Conservation (phyloP, 768 basidiomycete species). For the Trametes elegans region DNA sequence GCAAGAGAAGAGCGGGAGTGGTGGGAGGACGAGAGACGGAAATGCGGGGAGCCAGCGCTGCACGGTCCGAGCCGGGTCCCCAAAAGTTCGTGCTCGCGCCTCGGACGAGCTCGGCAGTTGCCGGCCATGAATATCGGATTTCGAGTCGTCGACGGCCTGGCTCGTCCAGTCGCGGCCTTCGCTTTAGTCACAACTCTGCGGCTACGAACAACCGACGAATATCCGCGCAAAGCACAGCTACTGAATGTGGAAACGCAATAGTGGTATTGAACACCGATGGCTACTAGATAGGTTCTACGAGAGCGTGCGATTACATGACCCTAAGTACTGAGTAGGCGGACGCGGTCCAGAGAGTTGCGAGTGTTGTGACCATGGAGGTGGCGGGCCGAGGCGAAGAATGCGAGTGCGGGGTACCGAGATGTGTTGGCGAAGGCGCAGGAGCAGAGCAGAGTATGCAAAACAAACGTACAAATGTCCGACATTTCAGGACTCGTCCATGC, state of each 20-base stretch:
- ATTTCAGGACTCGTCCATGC: slow-evolving; percentile 35
- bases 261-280: neutral
- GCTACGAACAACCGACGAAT: neutral
- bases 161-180: slow-evolving; percentile 12
- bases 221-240: neutral
- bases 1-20: slow-evolving; percentile 9
- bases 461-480: slow-evolving; percentile 5
- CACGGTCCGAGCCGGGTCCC: neutral
- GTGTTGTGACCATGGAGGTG: neutral
- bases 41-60: neutral
- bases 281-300: slow-evolving; percentile 8
- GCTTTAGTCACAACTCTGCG: slow-evolving; percentile 1
- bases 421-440: slow-evolving; percentile 11
- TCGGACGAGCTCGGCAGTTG: neutral
- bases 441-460: slow-evolving; percentile 17
- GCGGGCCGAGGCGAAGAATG: slow-evolving; percentile 6
- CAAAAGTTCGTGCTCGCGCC: slow-evolving; percentile 1
- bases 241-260: neutral
- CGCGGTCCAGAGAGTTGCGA: slow-evolving; percentile 1
- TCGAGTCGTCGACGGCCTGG: neutral
- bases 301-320: slow-evolving; percentile 10
- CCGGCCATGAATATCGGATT: neutral
- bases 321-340: neutral
- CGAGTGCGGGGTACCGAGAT: neutral
- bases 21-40: slow-evolving; percentile 10